Percentiles rank a stretch among this genome's conserved stretches.
phyloP scores from a whole-genome alignment of 805 yeast species.

The Yamadazyma insecticola region DNA sequence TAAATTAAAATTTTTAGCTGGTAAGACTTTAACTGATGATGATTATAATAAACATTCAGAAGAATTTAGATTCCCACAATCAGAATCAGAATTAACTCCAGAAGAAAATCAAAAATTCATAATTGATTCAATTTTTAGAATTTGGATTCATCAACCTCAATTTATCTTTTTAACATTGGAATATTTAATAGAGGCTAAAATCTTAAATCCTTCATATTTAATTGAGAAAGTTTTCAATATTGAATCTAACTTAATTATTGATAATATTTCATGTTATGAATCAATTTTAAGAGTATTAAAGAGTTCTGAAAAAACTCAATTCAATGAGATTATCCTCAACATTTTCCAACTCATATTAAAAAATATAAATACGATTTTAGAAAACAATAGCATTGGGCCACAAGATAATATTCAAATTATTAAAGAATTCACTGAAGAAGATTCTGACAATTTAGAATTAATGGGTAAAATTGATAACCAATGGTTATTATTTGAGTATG shows the following conservation, averaged over 20 bases:
- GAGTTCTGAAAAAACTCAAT: background rate
- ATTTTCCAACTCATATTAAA: background rate
- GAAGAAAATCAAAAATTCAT: constrained; percentile 29
- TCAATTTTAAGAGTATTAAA: constrained; percentile 26
- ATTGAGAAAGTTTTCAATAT: constrained; percentile 22
- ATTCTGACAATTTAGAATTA: constrained; percentile 17
- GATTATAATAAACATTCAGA: constrained; percentile 20
- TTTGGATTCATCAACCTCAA: constrained; percentile 44
- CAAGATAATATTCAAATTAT: constrained; percentile 12
- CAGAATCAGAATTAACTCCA: constrained; percentile 4
- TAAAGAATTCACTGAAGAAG: constrained; percentile 23
- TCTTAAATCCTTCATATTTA: constrained; percentile 26
- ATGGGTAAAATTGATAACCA: constrained; percentile 27
- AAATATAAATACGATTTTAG: background rate
- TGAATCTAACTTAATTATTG: constrained; percentile 30
- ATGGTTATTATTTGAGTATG: constrained; percentile 40
- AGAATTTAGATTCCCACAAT: constrained; percentile 28
- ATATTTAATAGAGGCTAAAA: constrained; percentile 34
- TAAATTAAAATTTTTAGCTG: constrained; percentile 35
- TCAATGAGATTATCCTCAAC: background rate
- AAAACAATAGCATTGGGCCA: background rate
- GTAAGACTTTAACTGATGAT: constrained; percentile 24
- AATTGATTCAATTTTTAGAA: constrained; percentile 35
- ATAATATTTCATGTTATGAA: constrained; percentile 41
- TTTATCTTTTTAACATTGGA: constrained; percentile 40